phyloP scores from a whole-genome alignment of 108 stramenopile species.

The Skeletonema menzelii region DNA sequence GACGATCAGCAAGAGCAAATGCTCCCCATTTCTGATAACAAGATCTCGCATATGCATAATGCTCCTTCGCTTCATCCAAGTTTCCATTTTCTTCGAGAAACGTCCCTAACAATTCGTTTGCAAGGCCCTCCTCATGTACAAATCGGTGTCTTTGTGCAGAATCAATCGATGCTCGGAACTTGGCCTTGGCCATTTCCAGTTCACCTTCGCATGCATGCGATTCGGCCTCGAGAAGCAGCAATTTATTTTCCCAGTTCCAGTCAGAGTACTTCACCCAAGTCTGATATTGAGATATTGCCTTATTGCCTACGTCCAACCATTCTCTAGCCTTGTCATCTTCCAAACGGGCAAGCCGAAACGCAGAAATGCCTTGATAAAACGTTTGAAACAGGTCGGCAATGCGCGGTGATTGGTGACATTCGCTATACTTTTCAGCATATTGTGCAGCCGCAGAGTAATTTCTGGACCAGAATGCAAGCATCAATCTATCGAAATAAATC shows the following conservation, averaged over 20 bases:
- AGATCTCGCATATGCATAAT: background rate
- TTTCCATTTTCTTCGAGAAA: conserved; percentile 2
- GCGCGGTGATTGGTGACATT: background rate
- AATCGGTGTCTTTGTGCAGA: conserved; percentile 16
- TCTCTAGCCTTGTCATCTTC: background rate
- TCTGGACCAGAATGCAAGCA: conserved; percentile 4
- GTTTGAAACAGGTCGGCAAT: background rate
- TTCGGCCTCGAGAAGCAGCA: conserved; percentile 1
- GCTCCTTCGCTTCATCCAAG: background rate
- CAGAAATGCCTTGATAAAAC: background rate
- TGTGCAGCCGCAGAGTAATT: conserved; percentile 2
- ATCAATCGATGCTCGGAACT: conserved; percentile 6
- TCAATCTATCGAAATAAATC: conserved; percentile 1
- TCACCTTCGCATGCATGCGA: background rate
- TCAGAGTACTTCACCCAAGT: background rate
- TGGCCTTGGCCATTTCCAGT: background rate
- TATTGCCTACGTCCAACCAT: background rate
- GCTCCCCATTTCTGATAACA: conserved; percentile 8
- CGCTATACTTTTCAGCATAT: conserved; percentile 7
- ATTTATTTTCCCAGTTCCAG: conserved; percentile 18
- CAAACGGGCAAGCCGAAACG: conserved; percentile 3
- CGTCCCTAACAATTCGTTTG: conserved; percentile 7
- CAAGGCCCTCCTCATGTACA: conserved; percentile 15
- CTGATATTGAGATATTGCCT: background rate
- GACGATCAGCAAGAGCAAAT: background rate